Percentiles rank a stretch among this genome's conserved stretches.
These are phyloP conservation scores for Suillus bovinus DNA, from an alignment of 768 basidiomycete genomes.

Conservation along the genomic window DNA sequence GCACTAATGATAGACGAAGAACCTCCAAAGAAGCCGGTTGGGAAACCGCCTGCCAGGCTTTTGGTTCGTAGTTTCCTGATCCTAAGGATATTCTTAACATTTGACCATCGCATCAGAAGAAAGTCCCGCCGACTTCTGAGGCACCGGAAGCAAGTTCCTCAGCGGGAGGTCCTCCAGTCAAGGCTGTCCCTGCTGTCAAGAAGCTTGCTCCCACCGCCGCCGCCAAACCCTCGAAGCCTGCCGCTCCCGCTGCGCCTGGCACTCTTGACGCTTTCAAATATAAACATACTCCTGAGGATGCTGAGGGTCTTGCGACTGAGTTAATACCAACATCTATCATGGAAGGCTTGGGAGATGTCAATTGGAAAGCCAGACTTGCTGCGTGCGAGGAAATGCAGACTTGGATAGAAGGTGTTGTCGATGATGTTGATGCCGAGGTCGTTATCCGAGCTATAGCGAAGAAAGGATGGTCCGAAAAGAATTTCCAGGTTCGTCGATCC, in stretches of 20 bases:
- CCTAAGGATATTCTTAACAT: neutral
- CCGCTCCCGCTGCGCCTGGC: constrained; percentile 49
- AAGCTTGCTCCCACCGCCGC: constrained; percentile 43
- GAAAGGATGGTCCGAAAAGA: constrained; percentile 98
- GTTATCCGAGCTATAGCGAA: constrained; percentile 85
- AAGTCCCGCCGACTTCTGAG: constrained; percentile 40
- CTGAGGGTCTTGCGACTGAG: constrained; percentile 74
- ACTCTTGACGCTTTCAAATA: constrained; percentile 86
- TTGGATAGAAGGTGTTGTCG: constrained; percentile 75
- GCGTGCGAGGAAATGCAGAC: constrained; percentile 82
- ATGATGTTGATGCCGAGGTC: constrained; percentile 81
- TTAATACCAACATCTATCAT: constrained; percentile 71
- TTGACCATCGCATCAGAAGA: constrained; percentile 48
- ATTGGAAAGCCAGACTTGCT: constrained; percentile 91
- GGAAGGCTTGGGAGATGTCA: constrained; percentile 76
- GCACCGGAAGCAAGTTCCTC: constrained; percentile 27
- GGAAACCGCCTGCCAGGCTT: constrained; percentile 54
- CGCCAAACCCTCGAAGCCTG: constrained; percentile 47
- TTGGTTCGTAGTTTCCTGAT: constrained; percentile 28
- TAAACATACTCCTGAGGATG: constrained; percentile 89
- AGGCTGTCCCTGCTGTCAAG: constrained; percentile 38
- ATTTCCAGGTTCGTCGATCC: constrained; percentile 75
- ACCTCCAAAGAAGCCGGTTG: constrained; percentile 43
- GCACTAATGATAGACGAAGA: constrained; percentile 28
- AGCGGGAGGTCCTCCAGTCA: constrained; percentile 27